phyloP scores from a whole-genome alignment of 805 yeast genomes.

The Suhomyces pyralidae region DNA sequence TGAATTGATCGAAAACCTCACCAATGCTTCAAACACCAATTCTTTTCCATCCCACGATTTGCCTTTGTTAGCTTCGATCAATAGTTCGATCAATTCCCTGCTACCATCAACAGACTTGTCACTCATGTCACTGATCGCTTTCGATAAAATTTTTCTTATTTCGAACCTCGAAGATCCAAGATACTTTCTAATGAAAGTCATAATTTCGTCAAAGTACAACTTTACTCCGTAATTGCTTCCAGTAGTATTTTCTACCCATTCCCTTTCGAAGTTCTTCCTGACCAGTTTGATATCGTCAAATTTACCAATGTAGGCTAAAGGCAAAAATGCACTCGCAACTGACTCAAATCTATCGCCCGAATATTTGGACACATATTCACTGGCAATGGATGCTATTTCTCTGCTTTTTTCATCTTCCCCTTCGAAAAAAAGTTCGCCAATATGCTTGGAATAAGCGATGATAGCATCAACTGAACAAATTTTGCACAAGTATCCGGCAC shows the following conservation, averaged over 20 bases:
- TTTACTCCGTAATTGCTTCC: conserved; percentile 71
- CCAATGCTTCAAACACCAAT: conserved; percentile 64
- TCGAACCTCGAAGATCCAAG: conserved; percentile 57
- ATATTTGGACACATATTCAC: conserved; percentile 64
- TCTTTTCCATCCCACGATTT: conserved; percentile 91
- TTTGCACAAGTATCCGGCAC: conserved; percentile 76
- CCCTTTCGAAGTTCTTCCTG: conserved; percentile 49
- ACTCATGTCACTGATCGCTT: conserved; percentile 59
- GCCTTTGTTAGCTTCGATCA: conserved; percentile 65
- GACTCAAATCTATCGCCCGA: conserved; percentile 65
- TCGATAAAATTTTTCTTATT: conserved; percentile 68
- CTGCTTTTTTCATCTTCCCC: conserved; percentile 42
- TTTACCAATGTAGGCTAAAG: conserved; percentile 74
- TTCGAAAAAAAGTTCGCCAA: conserved; percentile 60
- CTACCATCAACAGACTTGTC: conserved; percentile 26
- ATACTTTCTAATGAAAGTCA: conserved; percentile 46
- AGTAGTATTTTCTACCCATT: conserved; percentile 76
- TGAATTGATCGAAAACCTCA: conserved; percentile 51
- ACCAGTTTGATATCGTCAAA: conserved; percentile 56
- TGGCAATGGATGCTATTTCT: conserved; percentile 55
- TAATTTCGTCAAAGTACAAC: conserved; percentile 68
- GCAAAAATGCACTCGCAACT: conserved; percentile 64
- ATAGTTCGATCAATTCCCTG: conserved; percentile 43
- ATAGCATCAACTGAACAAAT: conserved; percentile 53
- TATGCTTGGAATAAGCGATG: conserved; percentile 48